These are phyloP conservation scores for Fusarium sp. DNA, from an alignment of 2,329 filamentous ascomycete genomes.

Conservation along the genomic window DNA sequence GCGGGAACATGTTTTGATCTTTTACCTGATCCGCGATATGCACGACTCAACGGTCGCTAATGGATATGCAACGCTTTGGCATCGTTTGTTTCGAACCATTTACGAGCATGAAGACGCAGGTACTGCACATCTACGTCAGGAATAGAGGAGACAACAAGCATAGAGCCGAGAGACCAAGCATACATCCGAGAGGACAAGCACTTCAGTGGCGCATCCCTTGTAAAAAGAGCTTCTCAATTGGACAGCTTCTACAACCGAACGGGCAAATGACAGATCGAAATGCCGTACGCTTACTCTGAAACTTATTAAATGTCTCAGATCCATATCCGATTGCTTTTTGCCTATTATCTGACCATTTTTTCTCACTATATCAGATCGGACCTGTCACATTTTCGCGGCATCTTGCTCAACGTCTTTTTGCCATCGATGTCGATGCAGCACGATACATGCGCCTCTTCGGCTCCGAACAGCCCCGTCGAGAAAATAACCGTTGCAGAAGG, in stretches of 20 bases:
- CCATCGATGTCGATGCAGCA: neutral
- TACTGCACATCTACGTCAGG: neutral
- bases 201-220: neutral
- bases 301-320: slow-evolving; percentile 3
- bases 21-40: neutral
- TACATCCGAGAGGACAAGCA: neutral
- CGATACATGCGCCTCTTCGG: neutral
- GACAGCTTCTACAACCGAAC: neutral
- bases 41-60: neutral
- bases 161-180: neutral
- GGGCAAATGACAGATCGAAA: neutral
- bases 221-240: neutral
- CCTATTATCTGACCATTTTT: neutral
- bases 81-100: neutral
- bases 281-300: neutral
- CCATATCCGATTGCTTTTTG: neutral
- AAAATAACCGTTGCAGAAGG: slow-evolving; percentile 7
- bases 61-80: neutral
- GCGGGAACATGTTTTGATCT: neutral
- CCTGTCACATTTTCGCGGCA: neutral
- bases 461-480: neutral
- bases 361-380: neutral
- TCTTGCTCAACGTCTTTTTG: neutral
- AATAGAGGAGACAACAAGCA: neutral
- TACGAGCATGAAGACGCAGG: neutral